A percentile compares a stretch with the other conserved stretches of the same genome.
These are phyloP conservation scores for Stagonosporopsis vannaccii DNA, from an alignment of 2,329 filamentous ascomycete species.

Conservation along the genomic window DNA sequence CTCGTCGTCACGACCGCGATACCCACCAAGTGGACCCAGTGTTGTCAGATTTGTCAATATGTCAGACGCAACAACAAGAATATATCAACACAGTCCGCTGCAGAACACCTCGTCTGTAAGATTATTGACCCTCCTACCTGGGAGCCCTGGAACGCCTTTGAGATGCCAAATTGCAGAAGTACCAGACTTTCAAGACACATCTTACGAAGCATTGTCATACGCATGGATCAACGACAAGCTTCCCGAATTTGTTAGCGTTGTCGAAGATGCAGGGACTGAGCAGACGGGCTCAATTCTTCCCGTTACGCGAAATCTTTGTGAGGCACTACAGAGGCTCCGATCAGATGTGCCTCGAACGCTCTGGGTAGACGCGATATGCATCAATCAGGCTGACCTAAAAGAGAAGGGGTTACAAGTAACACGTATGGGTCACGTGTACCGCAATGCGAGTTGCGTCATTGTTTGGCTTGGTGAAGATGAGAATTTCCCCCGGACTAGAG, in stretches of 20 bases:
- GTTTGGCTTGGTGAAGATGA: conserved; percentile 23
- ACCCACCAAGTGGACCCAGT: background rate
- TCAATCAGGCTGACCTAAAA: conserved; percentile 21
- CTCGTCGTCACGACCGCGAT: background rate
- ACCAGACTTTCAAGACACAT: background rate
- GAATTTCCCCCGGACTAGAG: conserved; percentile 9
- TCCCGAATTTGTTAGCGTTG: background rate
- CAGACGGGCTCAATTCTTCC: background rate
- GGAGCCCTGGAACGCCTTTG: background rate
- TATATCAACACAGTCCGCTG: conserved; percentile 1
- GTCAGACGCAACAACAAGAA: background rate
- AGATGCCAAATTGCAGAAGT: conserved; percentile 1
- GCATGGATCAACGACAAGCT: background rate
- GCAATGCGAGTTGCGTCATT: conserved; percentile 13
- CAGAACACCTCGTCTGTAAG: background rate
- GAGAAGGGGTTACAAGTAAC: conserved; percentile 21
- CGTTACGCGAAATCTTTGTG: conserved; percentile 8
- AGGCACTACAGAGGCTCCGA: conserved; percentile 9
- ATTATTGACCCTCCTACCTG: conserved; percentile 7
- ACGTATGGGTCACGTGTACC: conserved; percentile 20
- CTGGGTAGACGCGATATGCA: conserved; percentile 26
- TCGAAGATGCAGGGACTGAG: background rate
- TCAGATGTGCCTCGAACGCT: conserved; percentile 3
- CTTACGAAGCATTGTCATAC: conserved; percentile 17
- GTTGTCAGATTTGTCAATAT: background rate